Evolutionary conservation across 2,329 filamentous ascomycete species (phyloP).

Genomic region (Cytospora piceae): DNA sequence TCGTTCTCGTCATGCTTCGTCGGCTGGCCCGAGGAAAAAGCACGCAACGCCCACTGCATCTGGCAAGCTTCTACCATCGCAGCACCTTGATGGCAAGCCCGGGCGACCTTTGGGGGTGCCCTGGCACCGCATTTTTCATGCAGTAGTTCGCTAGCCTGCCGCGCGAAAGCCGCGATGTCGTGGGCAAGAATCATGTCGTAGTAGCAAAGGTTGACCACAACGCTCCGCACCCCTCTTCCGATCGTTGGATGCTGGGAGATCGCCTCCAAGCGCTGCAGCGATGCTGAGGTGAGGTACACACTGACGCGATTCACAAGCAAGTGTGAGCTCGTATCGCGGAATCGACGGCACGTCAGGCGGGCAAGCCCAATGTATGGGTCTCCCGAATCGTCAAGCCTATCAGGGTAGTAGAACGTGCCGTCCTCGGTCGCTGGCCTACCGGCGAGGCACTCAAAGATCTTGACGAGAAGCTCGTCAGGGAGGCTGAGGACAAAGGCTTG

Average conservation of each 20-base stretch:
- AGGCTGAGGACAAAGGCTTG: neutral
- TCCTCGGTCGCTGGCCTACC: too few relatives aligned
- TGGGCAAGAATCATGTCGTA: neutral
- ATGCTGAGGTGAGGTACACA: neutral
- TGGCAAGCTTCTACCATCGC: neutral
- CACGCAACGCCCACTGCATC: neutral
- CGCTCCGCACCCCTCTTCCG: neutral
- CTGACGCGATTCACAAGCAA: neutral
- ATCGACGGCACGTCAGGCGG: neutral
- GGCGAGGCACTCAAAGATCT: neutral
- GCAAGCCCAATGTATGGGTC: neutral
- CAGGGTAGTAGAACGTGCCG: neutral
- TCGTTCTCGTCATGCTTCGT: neutral
- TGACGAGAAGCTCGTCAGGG: neutral
- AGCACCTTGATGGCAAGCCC: too few relatives aligned
- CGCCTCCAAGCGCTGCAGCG: neutral
- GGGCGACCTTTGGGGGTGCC: too few relatives aligned
- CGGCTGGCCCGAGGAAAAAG: neutral
- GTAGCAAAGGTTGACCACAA: neutral
- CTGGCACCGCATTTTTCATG: neutral
- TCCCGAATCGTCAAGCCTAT: neutral
- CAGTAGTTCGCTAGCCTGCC: neutral
- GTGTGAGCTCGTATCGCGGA: neutral
- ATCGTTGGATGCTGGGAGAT: neutral
- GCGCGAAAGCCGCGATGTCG: neutral